These are phyloP conservation scores for Sporothrix mexicana DNA, from an alignment of 2,329 filamentous ascomycete genomes.

Conservation along the genomic window DNA sequence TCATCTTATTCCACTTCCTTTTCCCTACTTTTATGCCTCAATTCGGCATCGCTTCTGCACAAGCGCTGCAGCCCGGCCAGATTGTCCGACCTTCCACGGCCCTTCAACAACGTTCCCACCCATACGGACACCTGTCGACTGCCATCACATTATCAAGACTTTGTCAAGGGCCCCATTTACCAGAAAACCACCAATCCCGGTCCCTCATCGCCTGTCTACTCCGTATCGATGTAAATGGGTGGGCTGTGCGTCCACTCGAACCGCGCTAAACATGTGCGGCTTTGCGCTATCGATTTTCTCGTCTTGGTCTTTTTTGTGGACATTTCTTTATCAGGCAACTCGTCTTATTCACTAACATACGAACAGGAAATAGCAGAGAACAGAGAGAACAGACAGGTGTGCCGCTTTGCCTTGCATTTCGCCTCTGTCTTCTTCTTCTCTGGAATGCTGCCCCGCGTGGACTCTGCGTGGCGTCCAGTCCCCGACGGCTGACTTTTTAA, in stretches of 20 bases:
- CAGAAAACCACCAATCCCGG: slow-evolving; percentile 22
- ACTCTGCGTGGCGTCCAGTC: background rate
- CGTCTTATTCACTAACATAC: background rate
- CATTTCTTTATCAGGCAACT: background rate
- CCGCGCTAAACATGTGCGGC: slow-evolving; percentile 4
- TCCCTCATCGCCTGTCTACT: background rate
- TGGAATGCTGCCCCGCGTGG: background rate
- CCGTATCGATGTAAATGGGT: background rate
- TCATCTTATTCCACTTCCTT: slow-evolving; percentile 24
- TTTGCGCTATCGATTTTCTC: slow-evolving; percentile 15
- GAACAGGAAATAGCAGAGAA: background rate
- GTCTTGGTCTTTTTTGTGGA: background rate
- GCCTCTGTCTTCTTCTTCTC: background rate
- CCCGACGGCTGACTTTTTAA: background rate
- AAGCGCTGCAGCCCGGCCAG: slow-evolving; percentile 17
- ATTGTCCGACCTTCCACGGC: slow-evolving; percentile 3
- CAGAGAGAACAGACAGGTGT: background rate
- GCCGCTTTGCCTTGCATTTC: background rate
- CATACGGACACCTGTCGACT: background rate
- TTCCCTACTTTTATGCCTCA: slow-evolving; percentile 20
- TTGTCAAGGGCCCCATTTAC: slow-evolving; percentile 1
- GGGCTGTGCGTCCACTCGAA: slow-evolving; percentile 2
- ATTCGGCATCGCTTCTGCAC: slow-evolving; percentile 24
- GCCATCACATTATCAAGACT: too few species aligned
- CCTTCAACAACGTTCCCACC: background rate